Evolutionary conservation across 129 eudicot genomes (phyloP).

Genomic region (Chrysanthemum seticuspe): DNA sequence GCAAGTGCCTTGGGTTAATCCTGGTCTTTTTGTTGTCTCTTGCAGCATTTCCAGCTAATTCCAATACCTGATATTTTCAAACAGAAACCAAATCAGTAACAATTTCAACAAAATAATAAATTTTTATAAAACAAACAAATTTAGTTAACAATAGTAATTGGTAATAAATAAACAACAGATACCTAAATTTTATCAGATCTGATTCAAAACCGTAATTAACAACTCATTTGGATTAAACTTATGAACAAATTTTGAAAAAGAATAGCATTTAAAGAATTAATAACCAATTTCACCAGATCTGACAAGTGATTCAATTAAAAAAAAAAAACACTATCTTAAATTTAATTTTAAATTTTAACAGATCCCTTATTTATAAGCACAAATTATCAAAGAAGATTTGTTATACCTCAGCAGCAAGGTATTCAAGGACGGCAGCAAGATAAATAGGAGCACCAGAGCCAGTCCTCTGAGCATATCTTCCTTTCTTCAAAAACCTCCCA

Average conservation of each 20-base stretch:
- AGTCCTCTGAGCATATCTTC: constrained; percentile 7
- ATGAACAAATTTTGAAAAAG: no score
- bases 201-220: no score
- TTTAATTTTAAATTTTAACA: no score
- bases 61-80: constrained; percentile 4
- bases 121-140: no score
- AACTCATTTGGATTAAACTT: no score
- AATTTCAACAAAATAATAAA: not conserved
- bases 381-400: not conserved
- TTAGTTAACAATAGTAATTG: no score
- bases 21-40: constrained; percentile 22
- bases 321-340: no score
- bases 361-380: no score
- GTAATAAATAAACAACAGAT: no score
- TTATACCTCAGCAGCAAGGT: constrained; percentile 16
- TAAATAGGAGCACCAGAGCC: constrained; percentile 15
- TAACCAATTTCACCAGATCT: not conserved
- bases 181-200: no score
- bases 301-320: not conserved
- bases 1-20: constrained; percentile 19
- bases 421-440: constrained; percentile 13
- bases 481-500: constrained; percentile 10
- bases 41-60: constrained; percentile 24
- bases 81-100: not conserved
- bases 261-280: no score